These are phyloP conservation scores for Penicillium sp. DNA, from an alignment of 2,329 filamentous ascomycete species.

Conservation along the genomic window DNA sequence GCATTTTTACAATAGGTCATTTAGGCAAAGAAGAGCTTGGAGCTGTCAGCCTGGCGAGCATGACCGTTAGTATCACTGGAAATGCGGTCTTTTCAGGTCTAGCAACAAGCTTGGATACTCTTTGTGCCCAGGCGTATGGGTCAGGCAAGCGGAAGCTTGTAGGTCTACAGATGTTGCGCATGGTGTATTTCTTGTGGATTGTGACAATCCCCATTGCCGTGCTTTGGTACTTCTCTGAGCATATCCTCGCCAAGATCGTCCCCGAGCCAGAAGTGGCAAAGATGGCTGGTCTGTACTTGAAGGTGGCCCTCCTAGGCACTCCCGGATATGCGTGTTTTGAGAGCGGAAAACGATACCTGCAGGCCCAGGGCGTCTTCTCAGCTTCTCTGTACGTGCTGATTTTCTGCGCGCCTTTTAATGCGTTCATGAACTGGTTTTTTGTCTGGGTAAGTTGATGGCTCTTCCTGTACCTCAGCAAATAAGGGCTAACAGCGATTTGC, in stretches of 20 bases:
- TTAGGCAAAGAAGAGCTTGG: conserved; percentile 70
- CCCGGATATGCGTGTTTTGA: conserved; percentile 78
- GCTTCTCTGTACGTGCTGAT: conserved; percentile 81
- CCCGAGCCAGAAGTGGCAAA: conserved; percentile 70
- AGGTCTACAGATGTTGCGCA: conserved; percentile 77
- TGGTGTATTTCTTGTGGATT: conserved; percentile 73
- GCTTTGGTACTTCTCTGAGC: conserved; percentile 68
- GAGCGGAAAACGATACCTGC: conserved; percentile 78
- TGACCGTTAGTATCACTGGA: conserved; percentile 78
- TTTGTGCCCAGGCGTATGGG: conserved; percentile 92
- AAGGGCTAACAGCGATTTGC: not conserved
- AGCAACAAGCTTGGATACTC: conserved; percentile 84
- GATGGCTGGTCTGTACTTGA: conserved; percentile 72
- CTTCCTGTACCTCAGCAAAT: not conserved
- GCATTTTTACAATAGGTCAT: conserved; percentile 75
- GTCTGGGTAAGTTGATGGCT: conserved; percentile 61
- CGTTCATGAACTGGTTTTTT: conserved; percentile 75
- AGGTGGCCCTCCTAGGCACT: conserved; percentile 67
- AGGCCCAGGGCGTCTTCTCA: conserved; percentile 83
- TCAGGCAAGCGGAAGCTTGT: conserved; percentile 88
- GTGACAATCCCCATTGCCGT: conserved; percentile 71
- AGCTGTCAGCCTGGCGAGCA: conserved; percentile 68
- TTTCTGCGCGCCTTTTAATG: conserved; percentile 79
- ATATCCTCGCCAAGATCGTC: conserved; percentile 65
- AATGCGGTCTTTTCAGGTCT: conserved; percentile 80